Evolutionary conservation across 2,329 filamentous ascomycete species (phyloP).

Genomic region (Fragosphaeria purpurea): DNA sequence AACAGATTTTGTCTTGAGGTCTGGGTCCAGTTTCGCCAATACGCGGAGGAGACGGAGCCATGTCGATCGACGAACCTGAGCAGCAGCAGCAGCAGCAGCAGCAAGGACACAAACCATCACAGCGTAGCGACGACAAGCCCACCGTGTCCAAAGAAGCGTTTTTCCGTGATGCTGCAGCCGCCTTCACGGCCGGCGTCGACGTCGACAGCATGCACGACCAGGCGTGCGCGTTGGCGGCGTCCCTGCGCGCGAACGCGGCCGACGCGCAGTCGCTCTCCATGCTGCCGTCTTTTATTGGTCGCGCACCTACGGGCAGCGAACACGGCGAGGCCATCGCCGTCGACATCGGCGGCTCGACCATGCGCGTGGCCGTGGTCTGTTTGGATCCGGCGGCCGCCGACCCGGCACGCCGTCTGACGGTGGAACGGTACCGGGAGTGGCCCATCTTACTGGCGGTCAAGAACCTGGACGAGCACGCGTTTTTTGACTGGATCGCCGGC

Average conservation of each 20-base stretch:
- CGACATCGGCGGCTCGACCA: neutral
- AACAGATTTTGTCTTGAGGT: too few species aligned
- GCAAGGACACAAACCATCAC: too few species aligned
- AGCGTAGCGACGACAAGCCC: too few species aligned
- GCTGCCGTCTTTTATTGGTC: neutral
- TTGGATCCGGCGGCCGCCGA: neutral
- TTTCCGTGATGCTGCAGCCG: too few species aligned
- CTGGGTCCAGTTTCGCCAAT: too few species aligned
- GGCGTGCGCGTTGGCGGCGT: neutral
- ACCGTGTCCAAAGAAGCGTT: too few species aligned
- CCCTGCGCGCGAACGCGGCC: neutral
- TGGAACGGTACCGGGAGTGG: neutral
- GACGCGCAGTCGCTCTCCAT: neutral
- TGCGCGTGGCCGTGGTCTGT: neutral
- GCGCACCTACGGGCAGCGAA: neutral
- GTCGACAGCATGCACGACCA: neutral
- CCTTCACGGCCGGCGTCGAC: too few species aligned
- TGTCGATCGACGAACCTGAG: too few species aligned
- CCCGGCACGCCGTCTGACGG: too few species aligned
- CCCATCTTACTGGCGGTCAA: neutral
- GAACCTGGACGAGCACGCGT: neutral
- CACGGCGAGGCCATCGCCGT: neutral
- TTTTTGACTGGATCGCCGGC: neutral
- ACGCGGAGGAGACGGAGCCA: too few species aligned
- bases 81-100: too few species aligned